Percentiles rank a stretch among this genome's conserved stretches.
Evolutionary conservation across 345 rosid genomes (phyloP).

Genomic region (Aethionema arabicum): DNA sequence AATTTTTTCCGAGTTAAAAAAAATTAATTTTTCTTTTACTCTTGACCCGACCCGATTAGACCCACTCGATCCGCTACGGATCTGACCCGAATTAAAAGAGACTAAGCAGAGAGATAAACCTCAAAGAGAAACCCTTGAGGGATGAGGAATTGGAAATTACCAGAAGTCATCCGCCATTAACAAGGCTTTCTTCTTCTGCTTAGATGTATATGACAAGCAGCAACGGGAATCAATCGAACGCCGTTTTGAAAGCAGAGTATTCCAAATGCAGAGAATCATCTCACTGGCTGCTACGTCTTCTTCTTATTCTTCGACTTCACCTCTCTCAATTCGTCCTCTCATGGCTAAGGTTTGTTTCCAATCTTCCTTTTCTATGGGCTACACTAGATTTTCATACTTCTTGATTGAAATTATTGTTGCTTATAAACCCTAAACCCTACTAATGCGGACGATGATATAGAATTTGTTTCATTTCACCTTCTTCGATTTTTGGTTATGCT

Average conservation of each 20-base stretch:
- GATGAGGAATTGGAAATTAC: not conserved
- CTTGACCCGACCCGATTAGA: conserved; percentile 16
- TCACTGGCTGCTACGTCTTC: conserved; percentile 30
- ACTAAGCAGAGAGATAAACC: conserved; percentile 35
- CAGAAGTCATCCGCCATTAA: conserved; percentile 30
- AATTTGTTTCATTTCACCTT: conserved; percentile 1
- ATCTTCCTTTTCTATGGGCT: not conserved
- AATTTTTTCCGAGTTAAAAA: too few species aligned
- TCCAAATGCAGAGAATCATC: conserved; percentile 39
- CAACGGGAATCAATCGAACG: conserved; percentile 3
- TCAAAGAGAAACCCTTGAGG: conserved; percentile 32
- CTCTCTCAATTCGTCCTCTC: conserved; percentile 39
- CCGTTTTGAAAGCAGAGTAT: conserved; percentile 25
- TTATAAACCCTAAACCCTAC: conserved; percentile 9
- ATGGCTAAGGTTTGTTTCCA: conserved; percentile 53
- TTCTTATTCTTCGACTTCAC: conserved; percentile 37
- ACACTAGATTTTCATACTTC: not conserved
- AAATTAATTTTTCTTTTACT: too few species aligned
- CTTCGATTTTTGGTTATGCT: not conserved
- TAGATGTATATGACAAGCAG: conserved; percentile 17
- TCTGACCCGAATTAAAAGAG: conserved; percentile 21
- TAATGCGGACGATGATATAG: not conserved
- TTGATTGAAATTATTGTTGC: not conserved
- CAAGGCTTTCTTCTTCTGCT: conserved; percentile 20
- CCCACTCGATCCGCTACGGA: not conserved